Conservation (phyloP, 495 filamentous ascomycete species). For the Penicillium subrubescens region DNA sequence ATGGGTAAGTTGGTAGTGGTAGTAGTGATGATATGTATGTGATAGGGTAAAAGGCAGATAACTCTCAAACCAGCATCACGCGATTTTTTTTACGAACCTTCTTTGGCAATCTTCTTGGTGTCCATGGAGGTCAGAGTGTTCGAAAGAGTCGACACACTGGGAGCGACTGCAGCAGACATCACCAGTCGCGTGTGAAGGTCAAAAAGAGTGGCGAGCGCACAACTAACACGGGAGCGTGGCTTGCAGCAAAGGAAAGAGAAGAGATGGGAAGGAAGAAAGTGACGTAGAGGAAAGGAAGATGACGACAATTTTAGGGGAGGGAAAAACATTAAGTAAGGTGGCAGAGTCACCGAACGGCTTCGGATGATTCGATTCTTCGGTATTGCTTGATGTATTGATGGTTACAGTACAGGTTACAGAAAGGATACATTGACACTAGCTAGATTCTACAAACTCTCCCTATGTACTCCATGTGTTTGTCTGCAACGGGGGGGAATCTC, state of each 20-base stretch:
- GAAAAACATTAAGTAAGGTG: conserved; percentile 24
- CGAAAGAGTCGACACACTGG: conserved; percentile 40
- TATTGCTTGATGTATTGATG: neutral
- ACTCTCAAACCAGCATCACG: conserved; percentile 5
- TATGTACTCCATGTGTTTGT: neutral
- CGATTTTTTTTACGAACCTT: conserved; percentile 23
- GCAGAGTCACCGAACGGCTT: neutral
- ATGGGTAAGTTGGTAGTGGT: no score
- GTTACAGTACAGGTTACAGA: neutral
- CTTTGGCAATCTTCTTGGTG: conserved; percentile 51
- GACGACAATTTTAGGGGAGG: conserved; percentile 25
- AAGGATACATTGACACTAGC: neutral
- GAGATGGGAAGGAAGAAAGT: conserved; percentile 28
- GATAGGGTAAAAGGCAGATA: neutral
- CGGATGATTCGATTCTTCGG: neutral
- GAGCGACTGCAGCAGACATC: conserved; percentile 54
- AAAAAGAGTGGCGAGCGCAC: conserved; percentile 15
- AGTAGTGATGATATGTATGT: neutral
- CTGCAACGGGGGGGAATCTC: neutral
- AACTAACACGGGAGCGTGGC: conserved; percentile 18
- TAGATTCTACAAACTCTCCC: no score
- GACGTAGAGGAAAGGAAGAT: conserved; percentile 32
- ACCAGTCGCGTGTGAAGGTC: conserved; percentile 4
- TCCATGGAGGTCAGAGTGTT: conserved; percentile 51
- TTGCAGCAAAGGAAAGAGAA: conserved; percentile 20